Percentiles rank a stretch among this genome's conserved stretches.
These are phyloP conservation scores for Pelargonium australe DNA, from an alignment of 441 rosid genomes.

Conservation along the genomic window DNA sequence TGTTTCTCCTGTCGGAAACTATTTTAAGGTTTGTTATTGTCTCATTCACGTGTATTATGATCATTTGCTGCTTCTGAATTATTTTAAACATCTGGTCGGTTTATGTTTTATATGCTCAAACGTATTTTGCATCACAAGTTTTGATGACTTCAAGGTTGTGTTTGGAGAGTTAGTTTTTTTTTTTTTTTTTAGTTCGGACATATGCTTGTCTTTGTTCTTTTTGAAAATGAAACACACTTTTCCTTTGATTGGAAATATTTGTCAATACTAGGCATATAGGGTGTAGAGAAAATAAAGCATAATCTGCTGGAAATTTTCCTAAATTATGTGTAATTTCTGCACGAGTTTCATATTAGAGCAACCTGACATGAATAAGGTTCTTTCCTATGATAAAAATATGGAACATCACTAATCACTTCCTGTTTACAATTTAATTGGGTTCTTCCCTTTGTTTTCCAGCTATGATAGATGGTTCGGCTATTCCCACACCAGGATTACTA, in stretches of 20 bases:
- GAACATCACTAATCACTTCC: not conserved
- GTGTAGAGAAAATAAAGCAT: not conserved
- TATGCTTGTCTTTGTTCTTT: too few species aligned
- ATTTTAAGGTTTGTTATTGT: conserved; percentile 53
- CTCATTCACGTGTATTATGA: not conserved
- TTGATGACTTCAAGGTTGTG: not conserved
- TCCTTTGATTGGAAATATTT: not conserved
- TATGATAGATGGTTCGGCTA: not conserved
- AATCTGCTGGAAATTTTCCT: not conserved
- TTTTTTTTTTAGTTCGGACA: too few species aligned
- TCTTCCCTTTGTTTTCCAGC: not conserved
- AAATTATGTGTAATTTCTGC: not conserved
- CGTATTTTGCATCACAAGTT: not conserved
- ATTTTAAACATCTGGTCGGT: not conserved
- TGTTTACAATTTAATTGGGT: not conserved
- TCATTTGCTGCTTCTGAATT: not conserved
- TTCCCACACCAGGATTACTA: not conserved
- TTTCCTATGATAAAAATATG: not conserved
- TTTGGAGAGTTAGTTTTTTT: not conserved
- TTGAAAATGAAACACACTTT: not conserved
- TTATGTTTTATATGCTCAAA: too few species aligned
- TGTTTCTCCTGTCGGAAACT: conserved; percentile 78
- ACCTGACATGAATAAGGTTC: not conserved
- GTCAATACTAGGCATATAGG: not conserved
- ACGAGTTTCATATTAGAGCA: not conserved